Conservation (phyloP, 1,284 basidiomycete genomes). For the Papiliotrema fonsecae region DNA sequence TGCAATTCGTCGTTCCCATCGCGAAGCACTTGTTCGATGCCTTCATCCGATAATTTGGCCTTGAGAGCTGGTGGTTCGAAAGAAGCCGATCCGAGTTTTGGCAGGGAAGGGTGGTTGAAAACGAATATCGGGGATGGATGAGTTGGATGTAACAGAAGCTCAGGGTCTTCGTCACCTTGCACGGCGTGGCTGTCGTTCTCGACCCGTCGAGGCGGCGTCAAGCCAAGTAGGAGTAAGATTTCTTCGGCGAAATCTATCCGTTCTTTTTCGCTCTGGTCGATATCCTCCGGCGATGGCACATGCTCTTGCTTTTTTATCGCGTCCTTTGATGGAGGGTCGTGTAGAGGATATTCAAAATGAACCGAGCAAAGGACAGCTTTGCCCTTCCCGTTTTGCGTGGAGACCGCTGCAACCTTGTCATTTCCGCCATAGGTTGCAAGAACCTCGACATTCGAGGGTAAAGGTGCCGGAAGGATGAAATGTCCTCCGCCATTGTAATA, state of each 20-base stretch:
- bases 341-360: constrained; percentile 60
- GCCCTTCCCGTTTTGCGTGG: constrained; percentile 56
- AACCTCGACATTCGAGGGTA: constrained; percentile 36
- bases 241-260: constrained; percentile 42
- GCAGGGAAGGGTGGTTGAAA: constrained; percentile 37
- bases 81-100: constrained; percentile 14
- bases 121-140: constrained; percentile 46
- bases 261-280: constrained; percentile 37
- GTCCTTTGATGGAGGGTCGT: constrained; percentile 50
- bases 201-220: constrained; percentile 21
- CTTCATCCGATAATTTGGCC: constrained; percentile 20
- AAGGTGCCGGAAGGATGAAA: constrained; percentile 47
- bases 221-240: constrained; percentile 32
- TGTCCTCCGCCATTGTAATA: constrained; percentile 59
- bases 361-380: constrained; percentile 59
- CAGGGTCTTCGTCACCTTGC: constrained; percentile 32
- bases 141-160: constrained; percentile 40
- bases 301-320: constrained; percentile 38
- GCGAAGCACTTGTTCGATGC: constrained; percentile 48
- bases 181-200: neutral
- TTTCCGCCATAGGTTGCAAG: constrained; percentile 47
- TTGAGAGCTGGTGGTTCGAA: constrained; percentile 17
- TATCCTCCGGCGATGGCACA: constrained; percentile 22
- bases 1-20: constrained; percentile 67
- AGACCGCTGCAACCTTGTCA: constrained; percentile 52